Conservation (phyloP, 2,329 filamentous ascomycete genomes). For the Fusarium sp. region DNA sequence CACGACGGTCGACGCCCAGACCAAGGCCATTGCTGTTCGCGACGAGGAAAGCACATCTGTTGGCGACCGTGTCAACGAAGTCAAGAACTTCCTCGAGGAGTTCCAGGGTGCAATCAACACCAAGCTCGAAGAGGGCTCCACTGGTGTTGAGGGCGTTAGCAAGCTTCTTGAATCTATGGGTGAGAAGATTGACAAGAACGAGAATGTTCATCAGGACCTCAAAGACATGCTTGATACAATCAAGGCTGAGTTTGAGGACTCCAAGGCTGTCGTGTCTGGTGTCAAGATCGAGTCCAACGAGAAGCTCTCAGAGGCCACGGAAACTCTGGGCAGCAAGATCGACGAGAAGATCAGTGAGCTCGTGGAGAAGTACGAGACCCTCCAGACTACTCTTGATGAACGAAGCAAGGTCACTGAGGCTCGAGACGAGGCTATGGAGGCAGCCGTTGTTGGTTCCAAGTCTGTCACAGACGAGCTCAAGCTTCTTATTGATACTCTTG, state of each 20-base stretch:
- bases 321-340: conserved; percentile 65
- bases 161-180: conserved; percentile 75
- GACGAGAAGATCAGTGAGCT: conserved; percentile 79
- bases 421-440: conserved; percentile 77
- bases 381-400: conserved; percentile 78
- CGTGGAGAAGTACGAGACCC: conserved; percentile 88
- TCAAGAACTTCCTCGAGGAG: conserved; percentile 81
- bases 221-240: conserved; percentile 80
- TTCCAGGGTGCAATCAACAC: conserved; percentile 80
- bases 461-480: conserved; percentile 88
- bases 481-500: conserved; percentile 85
- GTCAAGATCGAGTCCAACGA: conserved; percentile 87
- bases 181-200: conserved; percentile 70
- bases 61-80: conserved; percentile 80
- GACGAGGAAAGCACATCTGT: conserved; percentile 85
- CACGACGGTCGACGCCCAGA: conserved; percentile 76
- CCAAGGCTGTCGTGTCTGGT: conserved; percentile 81
- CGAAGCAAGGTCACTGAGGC: conserved; percentile 79
- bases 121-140: conserved; percentile 80
- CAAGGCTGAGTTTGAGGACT: conserved; percentile 88
- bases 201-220: conserved; percentile 69
- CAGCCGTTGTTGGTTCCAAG: conserved; percentile 80
- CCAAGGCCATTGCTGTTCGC: conserved; percentile 84
- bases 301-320: conserved; percentile 72
- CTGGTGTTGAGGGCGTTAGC: conserved; percentile 77